A percentile compares a stretch with the other conserved stretches of the same genome.
phyloP scores from a whole-genome alignment of 1,284 basidiomycete species.

The Malassezia yamatoensis region DNA sequence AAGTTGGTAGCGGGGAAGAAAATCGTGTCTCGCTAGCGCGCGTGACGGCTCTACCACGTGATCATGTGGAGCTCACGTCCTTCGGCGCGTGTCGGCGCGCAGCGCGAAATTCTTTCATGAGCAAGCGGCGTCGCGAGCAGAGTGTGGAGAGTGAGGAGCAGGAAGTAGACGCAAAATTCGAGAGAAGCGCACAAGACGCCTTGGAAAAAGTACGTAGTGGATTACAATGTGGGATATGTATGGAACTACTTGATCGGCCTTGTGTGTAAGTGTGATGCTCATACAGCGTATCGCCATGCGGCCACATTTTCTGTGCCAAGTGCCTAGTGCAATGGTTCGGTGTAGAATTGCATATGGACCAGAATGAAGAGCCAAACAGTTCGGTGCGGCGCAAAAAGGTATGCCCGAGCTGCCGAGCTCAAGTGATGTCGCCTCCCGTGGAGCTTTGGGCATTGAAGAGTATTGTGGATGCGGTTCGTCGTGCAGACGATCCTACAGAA shows the following conservation, averaged over 20 bases:
- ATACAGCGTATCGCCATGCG: slow-evolving; percentile 34
- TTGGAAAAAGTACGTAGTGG: neutral
- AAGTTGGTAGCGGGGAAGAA: slow-evolving; percentile 6
- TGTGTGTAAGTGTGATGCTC: slow-evolving; percentile 11
- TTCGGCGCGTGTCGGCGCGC: neutral
- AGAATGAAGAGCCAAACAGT: slow-evolving; percentile 11
- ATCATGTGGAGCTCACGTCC: neutral
- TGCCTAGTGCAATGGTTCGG: slow-evolving; percentile 42
- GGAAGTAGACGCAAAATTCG: neutral
- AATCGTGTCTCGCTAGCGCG: neutral
- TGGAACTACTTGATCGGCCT: slow-evolving; percentile 13
- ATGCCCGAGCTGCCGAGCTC: slow-evolving; percentile 38
- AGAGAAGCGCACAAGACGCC: neutral
- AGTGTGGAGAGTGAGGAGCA: neutral
- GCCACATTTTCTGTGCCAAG: slow-evolving; percentile 39
- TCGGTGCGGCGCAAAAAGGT: slow-evolving; percentile 32
- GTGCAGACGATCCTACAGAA: slow-evolving; percentile 12
- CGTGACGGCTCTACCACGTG: slow-evolving; percentile 10
- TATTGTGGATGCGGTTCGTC: slow-evolving; percentile 29
- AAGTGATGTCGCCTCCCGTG: slow-evolving; percentile 30
- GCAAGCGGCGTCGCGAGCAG: slow-evolving; percentile 5
- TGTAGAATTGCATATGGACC: slow-evolving; percentile 22
- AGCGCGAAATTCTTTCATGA: neutral
- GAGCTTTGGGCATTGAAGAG: slow-evolving; percentile 35
- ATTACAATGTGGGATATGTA: slow-evolving; percentile 12